Percentiles rank a stretch among this genome's conserved stretches.
Evolutionary conservation across 2,329 filamentous ascomycete species (phyloP).

Genomic region (Phyllosticta ampelicida): DNA sequence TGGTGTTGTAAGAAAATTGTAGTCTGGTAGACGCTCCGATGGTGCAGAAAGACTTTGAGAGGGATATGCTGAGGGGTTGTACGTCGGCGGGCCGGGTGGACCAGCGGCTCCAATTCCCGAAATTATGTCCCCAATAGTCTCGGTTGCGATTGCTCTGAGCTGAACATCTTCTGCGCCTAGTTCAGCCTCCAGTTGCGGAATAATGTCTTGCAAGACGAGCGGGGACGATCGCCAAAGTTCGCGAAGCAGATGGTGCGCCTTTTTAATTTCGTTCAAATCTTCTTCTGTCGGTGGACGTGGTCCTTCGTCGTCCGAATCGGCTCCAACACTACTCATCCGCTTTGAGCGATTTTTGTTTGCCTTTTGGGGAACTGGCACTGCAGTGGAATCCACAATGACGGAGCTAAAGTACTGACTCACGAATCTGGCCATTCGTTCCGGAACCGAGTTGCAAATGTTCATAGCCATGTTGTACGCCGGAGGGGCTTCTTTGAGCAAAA

Average conservation of each 20-base stretch:
- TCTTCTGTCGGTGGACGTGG: conserved; percentile 61
- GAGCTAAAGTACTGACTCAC: conserved; percentile 96
- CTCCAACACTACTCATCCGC: conserved; percentile 21
- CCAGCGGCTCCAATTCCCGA: conserved; percentile 88
- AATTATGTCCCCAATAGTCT: conserved; percentile 91
- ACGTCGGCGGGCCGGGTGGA: conserved; percentile 56
- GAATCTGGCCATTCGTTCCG: conserved; percentile 90
- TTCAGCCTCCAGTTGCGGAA: conserved; percentile 88
- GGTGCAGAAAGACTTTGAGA: conserved; percentile 46
- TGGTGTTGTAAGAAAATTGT: conserved; percentile 64
- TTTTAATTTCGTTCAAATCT: conserved; percentile 76
- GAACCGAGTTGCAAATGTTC: conserved; percentile 76
- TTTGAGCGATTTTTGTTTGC: conserved; percentile 26
- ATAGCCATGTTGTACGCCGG: conserved; percentile 95
- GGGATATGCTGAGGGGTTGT: conserved; percentile 82
- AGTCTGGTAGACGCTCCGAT: conserved; percentile 23
- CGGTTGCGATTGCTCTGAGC: conserved; percentile 75
- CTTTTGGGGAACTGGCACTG: conserved; percentile 34
- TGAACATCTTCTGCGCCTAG: conserved; percentile 81
- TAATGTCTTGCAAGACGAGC: conserved; percentile 78
- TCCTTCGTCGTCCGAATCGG: conserved; percentile 34
- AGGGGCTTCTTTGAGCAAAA: conserved; percentile 78
- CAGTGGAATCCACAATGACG: conserved; percentile 78
- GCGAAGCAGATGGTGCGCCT: conserved; percentile 78
- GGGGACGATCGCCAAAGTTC: conserved; percentile 92